Percentiles rank a stretch among this genome's conserved stretches.
These are phyloP conservation scores for Microascus cirrosus DNA, from an alignment of 2,329 filamentous ascomycete genomes.

Conservation along the genomic window DNA sequence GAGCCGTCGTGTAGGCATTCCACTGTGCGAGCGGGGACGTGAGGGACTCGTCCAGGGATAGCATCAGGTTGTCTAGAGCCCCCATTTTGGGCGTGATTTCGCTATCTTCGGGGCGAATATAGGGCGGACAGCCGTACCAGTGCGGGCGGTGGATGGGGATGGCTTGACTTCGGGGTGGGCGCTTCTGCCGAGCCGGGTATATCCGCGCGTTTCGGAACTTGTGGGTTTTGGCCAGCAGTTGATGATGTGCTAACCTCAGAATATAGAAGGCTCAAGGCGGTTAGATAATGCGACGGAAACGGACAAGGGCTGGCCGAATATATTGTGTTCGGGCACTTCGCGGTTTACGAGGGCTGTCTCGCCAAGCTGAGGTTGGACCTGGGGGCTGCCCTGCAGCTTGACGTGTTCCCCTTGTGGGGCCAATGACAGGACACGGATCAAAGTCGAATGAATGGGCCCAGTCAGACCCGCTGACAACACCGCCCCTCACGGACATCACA, in stretches of 20 bases:
- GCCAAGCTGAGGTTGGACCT: background rate
- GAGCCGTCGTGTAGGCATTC: conserved; percentile 65
- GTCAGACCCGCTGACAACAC: too few species aligned
- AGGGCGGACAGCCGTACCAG: too few species aligned
- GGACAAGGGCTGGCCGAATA: background rate
- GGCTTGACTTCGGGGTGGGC: background rate
- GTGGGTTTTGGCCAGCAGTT: background rate
- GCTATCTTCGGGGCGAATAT: background rate
- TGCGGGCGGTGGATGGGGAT: background rate
- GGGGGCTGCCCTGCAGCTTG: too few species aligned
- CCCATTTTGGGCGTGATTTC: conserved; percentile 20
- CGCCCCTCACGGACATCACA: background rate
- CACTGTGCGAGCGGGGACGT: conserved; percentile 64
- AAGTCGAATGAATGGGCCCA: too few species aligned
- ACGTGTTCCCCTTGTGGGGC: too few species aligned
- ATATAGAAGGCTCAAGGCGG: background rate
- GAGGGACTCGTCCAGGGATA: conserved; percentile 48
- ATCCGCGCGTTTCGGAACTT: background rate
- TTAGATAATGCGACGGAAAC: background rate
- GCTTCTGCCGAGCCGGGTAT: background rate
- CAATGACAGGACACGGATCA: too few species aligned
- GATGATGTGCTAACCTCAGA: background rate
- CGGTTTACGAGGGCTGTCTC: too few species aligned
- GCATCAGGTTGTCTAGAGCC: conserved; percentile 41
- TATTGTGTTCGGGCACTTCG: too few species aligned